Evolutionary conservation across 176 grass and related monocot species (phyloP).

Genomic region (Oryza glumipatula): DNA sequence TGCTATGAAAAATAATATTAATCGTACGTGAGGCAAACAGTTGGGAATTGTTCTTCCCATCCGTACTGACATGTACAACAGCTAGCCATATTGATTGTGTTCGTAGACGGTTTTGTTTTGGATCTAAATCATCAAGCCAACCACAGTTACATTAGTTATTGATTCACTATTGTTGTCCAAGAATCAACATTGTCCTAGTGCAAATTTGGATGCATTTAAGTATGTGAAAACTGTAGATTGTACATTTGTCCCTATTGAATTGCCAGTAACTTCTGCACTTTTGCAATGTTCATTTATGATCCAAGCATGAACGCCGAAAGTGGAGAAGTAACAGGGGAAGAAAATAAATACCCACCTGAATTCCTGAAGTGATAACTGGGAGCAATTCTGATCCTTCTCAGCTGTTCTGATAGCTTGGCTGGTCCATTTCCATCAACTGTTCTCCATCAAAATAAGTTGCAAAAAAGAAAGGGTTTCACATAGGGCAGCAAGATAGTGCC

Average conservation of each 20-base stretch:
- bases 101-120: background rate
- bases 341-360: background rate
- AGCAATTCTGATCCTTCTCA: background rate
- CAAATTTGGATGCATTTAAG: background rate
- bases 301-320: conserved; percentile 26
- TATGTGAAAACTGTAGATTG: background rate
- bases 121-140: conserved; percentile 10
- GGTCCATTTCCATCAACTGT: background rate
- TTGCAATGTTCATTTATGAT: conserved; percentile 10
- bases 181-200: background rate
- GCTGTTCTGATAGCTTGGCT: background rate
- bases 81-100: conserved; percentile 15
- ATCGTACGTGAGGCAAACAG: background rate
- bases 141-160: conserved; percentile 4
- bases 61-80: conserved; percentile 22
- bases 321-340: background rate
- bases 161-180: background rate
- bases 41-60: background rate
- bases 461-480: background rate
- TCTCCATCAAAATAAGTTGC: background rate
- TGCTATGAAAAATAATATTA: background rate
- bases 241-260: background rate
- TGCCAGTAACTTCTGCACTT: conserved; percentile 5
- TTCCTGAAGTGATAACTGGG: conserved; percentile 14
- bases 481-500: background rate